Percentiles rank a stretch among this genome's conserved stretches.
phyloP scores from a whole-genome alignment of 73 alveolate species.

The Symbiodinium pilosum region DNA sequence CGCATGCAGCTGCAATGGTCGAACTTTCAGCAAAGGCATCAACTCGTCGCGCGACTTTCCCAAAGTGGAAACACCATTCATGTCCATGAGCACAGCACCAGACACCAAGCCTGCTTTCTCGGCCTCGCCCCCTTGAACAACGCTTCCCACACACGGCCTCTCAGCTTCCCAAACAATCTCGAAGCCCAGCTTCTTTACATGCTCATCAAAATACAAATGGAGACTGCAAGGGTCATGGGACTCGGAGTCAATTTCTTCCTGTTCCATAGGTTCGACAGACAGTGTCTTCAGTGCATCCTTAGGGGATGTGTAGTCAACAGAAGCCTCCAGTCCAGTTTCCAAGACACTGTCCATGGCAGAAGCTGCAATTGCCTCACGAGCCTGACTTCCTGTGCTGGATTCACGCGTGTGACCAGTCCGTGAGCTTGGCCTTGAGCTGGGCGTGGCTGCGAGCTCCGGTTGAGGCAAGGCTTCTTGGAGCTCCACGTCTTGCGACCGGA shows the following conservation, averaged over 20 bases:
- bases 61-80: constrained; percentile 59
- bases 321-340: background rate
- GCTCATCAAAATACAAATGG: constrained; percentile 27
- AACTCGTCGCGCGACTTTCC: constrained; percentile 67
- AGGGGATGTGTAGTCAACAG: background rate
- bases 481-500: background rate
- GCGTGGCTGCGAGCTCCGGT: background rate
- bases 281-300: background rate
- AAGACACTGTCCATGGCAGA: background rate
- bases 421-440: background rate
- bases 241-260: too few relatives aligned
- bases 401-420: constrained; percentile 18
- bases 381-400: constrained; percentile 68
- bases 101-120: constrained; percentile 38
- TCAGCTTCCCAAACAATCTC: constrained; percentile 80
- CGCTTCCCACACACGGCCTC: constrained; percentile 73
- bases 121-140: constrained; percentile 51
- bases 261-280: background rate
- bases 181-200: constrained; percentile 72
- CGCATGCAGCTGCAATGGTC: constrained; percentile 50
- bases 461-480: background rate
- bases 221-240: background rate
- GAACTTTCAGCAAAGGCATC: constrained; percentile 76
- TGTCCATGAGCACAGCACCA: constrained; percentile 39
- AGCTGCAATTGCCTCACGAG: background rate